phyloP scores from a whole-genome alignment of 1,284 basidiomycete genomes.

The Coriolopsis trogii region DNA sequence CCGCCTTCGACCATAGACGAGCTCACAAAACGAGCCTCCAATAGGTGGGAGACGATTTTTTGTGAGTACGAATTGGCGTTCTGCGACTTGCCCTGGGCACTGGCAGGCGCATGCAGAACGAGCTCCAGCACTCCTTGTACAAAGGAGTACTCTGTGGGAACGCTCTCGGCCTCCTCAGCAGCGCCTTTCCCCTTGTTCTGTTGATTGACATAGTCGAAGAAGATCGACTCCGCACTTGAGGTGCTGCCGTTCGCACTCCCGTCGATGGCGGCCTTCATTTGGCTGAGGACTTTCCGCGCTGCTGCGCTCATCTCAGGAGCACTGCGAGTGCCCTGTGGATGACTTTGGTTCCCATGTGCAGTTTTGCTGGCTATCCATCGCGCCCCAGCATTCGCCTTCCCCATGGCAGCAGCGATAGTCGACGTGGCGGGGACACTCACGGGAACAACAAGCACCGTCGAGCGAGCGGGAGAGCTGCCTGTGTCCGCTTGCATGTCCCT shows the following conservation, averaged over 20 bases:
- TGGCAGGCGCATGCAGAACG: conserved; percentile 35
- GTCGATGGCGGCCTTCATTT: conserved; percentile 33
- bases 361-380: conserved; percentile 47
- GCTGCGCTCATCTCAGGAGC: conserved; percentile 30
- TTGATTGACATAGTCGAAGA: conserved; percentile 53
- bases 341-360: not conserved
- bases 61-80: conserved; percentile 43
- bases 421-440: conserved; percentile 52
- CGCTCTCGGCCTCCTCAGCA: conserved; percentile 9
- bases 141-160: conserved; percentile 49
- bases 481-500: conserved; percentile 13
- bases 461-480: conserved; percentile 37
- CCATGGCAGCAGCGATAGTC: conserved; percentile 64
- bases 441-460: conserved; percentile 62
- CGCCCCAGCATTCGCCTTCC: conserved; percentile 48
- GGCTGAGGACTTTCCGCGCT: conserved; percentile 40
- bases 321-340: conserved; percentile 4
- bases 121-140: conserved; percentile 57
- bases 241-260: conserved; percentile 15
- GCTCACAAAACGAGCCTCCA: conserved; percentile 56
- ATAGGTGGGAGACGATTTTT: conserved; percentile 55
- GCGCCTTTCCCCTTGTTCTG: conserved; percentile 24
- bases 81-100: conserved; percentile 22
- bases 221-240: conserved; percentile 46
- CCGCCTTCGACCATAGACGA: conserved; percentile 62